Evolutionary conservation across 169 alveolate species (phyloP).

Genomic region (Plasmodium berghei): DNA sequence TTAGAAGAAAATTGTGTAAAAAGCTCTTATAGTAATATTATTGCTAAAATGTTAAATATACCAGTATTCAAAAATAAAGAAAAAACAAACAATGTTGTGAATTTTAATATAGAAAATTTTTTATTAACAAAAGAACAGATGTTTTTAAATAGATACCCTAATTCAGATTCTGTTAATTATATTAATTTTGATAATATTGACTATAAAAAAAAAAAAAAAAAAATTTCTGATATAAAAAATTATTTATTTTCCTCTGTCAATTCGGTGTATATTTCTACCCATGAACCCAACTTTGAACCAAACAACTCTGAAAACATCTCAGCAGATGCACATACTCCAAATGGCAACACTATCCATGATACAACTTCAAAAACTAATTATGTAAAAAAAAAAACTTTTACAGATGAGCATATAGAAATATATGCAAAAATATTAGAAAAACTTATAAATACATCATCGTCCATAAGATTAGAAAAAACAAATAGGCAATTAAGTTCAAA

Average conservation of each 20-base stretch:
- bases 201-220: conserved; percentile 14
- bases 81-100: not conserved
- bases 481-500: too few relatives aligned
- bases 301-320: not conserved
- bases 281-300: not conserved
- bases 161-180: conserved; percentile 4
- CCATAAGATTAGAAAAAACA: too few relatives aligned
- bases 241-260: conserved; percentile 35
- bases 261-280: not conserved
- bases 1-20: conserved; percentile 27
- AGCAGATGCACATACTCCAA: not conserved
- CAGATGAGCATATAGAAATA: conserved; percentile 51
- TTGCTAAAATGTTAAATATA: conserved; percentile 38
- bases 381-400: conserved; percentile 24
- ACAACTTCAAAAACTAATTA: not conserved
- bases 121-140: conserved; percentile 61
- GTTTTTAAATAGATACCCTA: conserved; percentile 31
- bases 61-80: conserved; percentile 24
- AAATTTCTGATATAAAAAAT: conserved; percentile 6
- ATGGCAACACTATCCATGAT: not conserved
- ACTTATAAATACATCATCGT: conserved; percentile 13
- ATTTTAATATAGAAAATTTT: conserved; percentile 22
- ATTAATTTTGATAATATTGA: conserved; percentile 23
- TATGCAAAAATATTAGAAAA: conserved; percentile 44
- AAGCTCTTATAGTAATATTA: conserved; percentile 33